Evolutionary conservation across 2,329 filamentous ascomycete species (phyloP).

Genomic region (Claviceps cyperi): DNA sequence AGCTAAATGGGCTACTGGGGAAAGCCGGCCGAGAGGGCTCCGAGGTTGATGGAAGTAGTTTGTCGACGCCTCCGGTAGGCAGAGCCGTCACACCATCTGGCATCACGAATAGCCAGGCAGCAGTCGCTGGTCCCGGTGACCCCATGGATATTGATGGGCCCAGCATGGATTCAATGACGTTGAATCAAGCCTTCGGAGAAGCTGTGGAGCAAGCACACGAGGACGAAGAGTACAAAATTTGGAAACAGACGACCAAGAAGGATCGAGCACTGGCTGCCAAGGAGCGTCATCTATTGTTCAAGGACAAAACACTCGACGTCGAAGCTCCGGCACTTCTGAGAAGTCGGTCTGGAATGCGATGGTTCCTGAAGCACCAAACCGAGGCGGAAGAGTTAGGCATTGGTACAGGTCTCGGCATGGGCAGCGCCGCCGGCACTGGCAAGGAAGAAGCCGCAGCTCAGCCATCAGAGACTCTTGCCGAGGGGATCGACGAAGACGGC

Average conservation of each 20-base stretch:
- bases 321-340: constrained; percentile 81
- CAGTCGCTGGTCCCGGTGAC: constrained; percentile 61
- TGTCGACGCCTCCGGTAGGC: constrained; percentile 64
- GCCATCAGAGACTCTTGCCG: constrained; percentile 64
- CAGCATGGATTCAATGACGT: constrained; percentile 49
- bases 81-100: constrained; percentile 60
- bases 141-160: constrained; percentile 77
- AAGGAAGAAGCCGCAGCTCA: constrained; percentile 30
- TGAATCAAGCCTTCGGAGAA: constrained; percentile 49
- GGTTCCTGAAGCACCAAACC: constrained; percentile 69
- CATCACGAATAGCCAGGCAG: constrained; percentile 51
- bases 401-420: constrained; percentile 21
- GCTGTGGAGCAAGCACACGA: constrained; percentile 64
- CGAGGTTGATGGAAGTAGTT: constrained; percentile 71
- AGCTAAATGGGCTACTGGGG: constrained; percentile 48
- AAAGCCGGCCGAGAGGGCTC: constrained; percentile 55
- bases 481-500: constrained; percentile 84
- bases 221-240: constrained; percentile 92
- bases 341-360: constrained; percentile 76
- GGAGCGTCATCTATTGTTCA: constrained; percentile 75
- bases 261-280: constrained; percentile 77
- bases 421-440: constrained; percentile 24
- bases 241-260: constrained; percentile 98
- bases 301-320: constrained; percentile 65
- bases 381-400: constrained; percentile 42